A percentile compares a stretch with the other conserved stretches of the same genome.
Conservation (phyloP, 192 early-diverging fungal species). For the Pilobolus umbonatus region DNA sequence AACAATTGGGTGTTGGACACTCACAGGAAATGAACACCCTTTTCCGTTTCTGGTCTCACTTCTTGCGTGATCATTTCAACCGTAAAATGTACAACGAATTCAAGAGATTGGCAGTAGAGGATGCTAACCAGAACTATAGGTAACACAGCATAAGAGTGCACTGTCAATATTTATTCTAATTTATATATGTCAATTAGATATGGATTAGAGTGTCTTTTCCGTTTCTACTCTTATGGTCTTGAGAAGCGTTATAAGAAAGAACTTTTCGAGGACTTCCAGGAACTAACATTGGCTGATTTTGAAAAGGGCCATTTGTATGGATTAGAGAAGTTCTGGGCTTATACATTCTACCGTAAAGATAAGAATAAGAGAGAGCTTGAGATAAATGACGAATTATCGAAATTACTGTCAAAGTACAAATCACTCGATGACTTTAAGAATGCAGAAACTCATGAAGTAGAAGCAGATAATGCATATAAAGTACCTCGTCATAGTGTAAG, state of each 20-base stretch:
- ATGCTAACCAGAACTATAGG: constrained; percentile 79
- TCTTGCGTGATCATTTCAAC: constrained; percentile 95
- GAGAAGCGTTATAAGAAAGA: constrained; percentile 85
- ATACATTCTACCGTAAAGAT: constrained; percentile 84
- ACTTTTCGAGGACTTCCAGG: constrained; percentile 86
- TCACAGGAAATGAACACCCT: constrained; percentile 97
- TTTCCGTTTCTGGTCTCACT: constrained; percentile 94
- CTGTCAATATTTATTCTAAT: too few relatives aligned
- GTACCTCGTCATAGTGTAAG: constrained; percentile 35
- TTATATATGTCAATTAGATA: too few relatives aligned
- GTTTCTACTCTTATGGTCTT: constrained; percentile 96
- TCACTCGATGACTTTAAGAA: constrained; percentile 49
- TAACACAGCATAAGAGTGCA: too few relatives aligned
- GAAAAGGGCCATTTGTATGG: constrained; percentile 78
- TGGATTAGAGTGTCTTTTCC: constrained; percentile 94
- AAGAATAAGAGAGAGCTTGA: constrained; percentile 60
- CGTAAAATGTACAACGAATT: constrained; percentile 92
- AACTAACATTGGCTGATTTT: constrained; percentile 71
- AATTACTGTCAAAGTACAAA: constrained; percentile 60
- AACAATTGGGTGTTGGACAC: constrained; percentile 78
- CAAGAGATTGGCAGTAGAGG: constrained; percentile 85
- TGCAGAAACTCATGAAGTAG: constrained; percentile 28
- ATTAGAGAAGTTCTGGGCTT: constrained; percentile 95
- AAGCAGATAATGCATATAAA: constrained; percentile 27
- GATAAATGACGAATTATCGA: constrained; percentile 50